These are phyloP conservation scores for Barbarea vulgaris DNA, from an alignment of 345 rosid species.

Conservation along the genomic window DNA sequence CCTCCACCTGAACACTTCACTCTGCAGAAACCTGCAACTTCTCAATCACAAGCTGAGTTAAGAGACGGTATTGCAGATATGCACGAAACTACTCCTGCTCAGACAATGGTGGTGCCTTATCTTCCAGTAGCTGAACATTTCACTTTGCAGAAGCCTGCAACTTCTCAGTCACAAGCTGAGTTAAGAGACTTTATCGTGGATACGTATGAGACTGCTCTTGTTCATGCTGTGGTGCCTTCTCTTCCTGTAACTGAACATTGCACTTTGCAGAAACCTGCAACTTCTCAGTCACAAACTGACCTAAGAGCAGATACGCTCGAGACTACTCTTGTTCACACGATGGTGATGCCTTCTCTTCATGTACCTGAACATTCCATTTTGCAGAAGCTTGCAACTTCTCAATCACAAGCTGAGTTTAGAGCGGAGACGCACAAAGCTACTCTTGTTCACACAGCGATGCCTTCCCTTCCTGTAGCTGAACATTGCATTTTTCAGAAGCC, in stretches of 20 bases:
- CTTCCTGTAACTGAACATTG: conserved; percentile 26
- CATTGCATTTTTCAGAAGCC: conserved; percentile 9
- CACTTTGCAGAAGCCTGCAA: conserved; percentile 37
- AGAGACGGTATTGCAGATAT: conserved; percentile 32
- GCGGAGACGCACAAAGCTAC: neutral
- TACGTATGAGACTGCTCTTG: conserved; percentile 9
- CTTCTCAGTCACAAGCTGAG: conserved; percentile 36
- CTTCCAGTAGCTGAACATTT: conserved; percentile 24
- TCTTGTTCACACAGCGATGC: neutral
- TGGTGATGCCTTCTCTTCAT: conserved; percentile 44
- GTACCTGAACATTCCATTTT: conserved; percentile 8
- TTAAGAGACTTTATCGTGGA: conserved; percentile 35
- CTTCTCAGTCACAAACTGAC: conserved; percentile 38
- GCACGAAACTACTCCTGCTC: neutral
- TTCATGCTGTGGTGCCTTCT: conserved; percentile 41
- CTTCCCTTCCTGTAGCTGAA: neutral
- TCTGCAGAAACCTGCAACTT: conserved; percentile 31
- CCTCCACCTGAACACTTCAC: conserved; percentile 32
- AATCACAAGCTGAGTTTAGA: conserved; percentile 34
- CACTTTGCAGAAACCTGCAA: conserved; percentile 33
- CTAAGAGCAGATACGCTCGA: conserved; percentile 26
- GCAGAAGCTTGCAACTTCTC: conserved; percentile 36
- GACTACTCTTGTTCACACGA: conserved; percentile 1
- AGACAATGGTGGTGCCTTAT: conserved; percentile 39
- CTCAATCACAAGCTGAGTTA: conserved; percentile 37